Evolutionary conservation across 75 land plant species (phyloP).

Genomic region (Cupressus sempervirens): DNA sequence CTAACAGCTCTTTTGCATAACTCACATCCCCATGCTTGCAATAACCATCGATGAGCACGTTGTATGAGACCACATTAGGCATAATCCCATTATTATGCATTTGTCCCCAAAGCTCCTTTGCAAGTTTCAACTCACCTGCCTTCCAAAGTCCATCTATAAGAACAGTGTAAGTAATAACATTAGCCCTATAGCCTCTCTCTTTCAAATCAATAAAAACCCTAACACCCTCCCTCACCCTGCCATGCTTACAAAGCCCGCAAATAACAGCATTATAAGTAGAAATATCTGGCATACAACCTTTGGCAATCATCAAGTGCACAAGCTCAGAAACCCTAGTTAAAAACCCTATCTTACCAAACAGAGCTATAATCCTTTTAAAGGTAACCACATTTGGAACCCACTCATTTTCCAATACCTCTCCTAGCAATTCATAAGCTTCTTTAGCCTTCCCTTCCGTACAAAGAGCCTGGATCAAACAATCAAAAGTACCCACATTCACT

Average conservation of each 20-base stretch:
- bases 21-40: slow-evolving; percentile 40
- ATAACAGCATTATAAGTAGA: slow-evolving; percentile 48
- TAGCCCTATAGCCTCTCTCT: slow-evolving; percentile 51
- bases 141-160: slow-evolving; percentile 57
- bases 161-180: slow-evolving; percentile 37
- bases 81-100: slow-evolving; percentile 36
- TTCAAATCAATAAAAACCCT: slow-evolving; percentile 43
- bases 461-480: slow-evolving; percentile 35
- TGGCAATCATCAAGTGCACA: slow-evolving; percentile 51
- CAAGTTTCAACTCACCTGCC: slow-evolving; percentile 30
- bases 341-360: slow-evolving; percentile 23
- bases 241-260: slow-evolving; percentile 25
- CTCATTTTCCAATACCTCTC: slow-evolving; percentile 32
- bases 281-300: slow-evolving; percentile 34
- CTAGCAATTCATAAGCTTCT: slow-evolving; percentile 33
- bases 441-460: slow-evolving; percentile 31
- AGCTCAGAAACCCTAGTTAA: slow-evolving; percentile 35
- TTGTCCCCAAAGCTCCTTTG: slow-evolving; percentile 46
- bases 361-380: slow-evolving; percentile 34
- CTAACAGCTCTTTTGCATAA: slow-evolving; percentile 23
- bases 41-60: slow-evolving; percentile 51
- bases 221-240: slow-evolving; percentile 24
- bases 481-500: slow-evolving; percentile 25
- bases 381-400: slow-evolving; percentile 29
- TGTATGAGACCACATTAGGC: slow-evolving; percentile 51